A percentile compares a stretch with the other conserved stretches of the same genome.
Evolutionary conservation across 345 rosid genomes (phyloP).

Genomic region (Citrus reticulata): DNA sequence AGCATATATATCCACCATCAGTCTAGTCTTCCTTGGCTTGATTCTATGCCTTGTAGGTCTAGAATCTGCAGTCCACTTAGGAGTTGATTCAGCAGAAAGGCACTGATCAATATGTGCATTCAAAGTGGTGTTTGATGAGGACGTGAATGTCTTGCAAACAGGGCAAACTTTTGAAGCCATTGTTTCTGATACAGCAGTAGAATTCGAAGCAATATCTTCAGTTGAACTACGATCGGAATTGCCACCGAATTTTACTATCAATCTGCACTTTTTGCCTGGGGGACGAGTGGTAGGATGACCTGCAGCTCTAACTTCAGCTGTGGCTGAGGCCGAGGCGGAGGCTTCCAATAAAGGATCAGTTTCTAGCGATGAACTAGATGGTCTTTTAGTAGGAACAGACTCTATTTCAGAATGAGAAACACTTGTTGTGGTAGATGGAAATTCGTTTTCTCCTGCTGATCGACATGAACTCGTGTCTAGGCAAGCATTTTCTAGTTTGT

Average conservation of each 20-base stretch:
- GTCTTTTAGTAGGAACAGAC: slow-evolving; percentile 34
- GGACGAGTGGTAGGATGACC: slow-evolving; percentile 28
- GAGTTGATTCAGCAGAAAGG: slow-evolving; percentile 64
- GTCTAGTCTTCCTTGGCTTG: slow-evolving; percentile 68
- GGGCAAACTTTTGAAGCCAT: slow-evolving; percentile 95
- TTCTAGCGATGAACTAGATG: slow-evolving; percentile 31
- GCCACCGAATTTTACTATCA: slow-evolving; percentile 68
- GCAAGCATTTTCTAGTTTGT: slow-evolving; percentile 33
- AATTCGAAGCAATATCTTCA: slow-evolving; percentile 65
- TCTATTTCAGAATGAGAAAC: slow-evolving; percentile 56
- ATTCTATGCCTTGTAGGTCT: slow-evolving; percentile 61
- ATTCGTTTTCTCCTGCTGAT: slow-evolving; percentile 49
- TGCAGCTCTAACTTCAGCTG: slow-evolving; percentile 27
- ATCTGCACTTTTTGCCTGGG: slow-evolving; percentile 60
- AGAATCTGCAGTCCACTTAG: slow-evolving; percentile 59
- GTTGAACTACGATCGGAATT: slow-evolving; percentile 52
- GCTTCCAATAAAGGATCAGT: slow-evolving; percentile 28
- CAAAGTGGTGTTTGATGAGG: slow-evolving; percentile 93
- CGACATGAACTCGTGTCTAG: slow-evolving; percentile 37
- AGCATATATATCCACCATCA: slow-evolving; percentile 79
- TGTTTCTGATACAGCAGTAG: slow-evolving; percentile 54
- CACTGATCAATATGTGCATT: slow-evolving; percentile 99
- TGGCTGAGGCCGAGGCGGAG: slow-evolving; percentile 8
- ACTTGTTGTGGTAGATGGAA: slow-evolving; percentile 47
- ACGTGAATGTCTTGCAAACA: slow-evolving; percentile 94